phyloP scores from a whole-genome alignment of 495 filamentous ascomycete species.

The Chaetomium tenue region DNA sequence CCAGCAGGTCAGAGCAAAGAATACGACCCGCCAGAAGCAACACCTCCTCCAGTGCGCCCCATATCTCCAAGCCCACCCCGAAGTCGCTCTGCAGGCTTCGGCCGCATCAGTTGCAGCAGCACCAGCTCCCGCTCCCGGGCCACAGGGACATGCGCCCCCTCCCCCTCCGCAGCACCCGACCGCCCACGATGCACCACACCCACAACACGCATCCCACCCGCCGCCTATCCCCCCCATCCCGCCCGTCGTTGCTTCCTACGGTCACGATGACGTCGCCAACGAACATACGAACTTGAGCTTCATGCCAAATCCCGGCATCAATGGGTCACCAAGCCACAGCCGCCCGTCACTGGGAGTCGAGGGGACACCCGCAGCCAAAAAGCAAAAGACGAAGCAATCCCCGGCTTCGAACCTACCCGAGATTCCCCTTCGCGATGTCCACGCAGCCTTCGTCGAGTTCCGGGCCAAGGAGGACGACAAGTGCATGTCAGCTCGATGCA shows the following conservation, averaged over 20 bases:
- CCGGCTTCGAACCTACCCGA: slow-evolving; percentile 25
- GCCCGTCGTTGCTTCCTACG: not conserved
- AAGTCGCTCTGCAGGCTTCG: slow-evolving; percentile 25
- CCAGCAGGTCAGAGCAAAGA: slow-evolving; percentile 32
- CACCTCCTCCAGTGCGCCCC: slow-evolving; percentile 31
- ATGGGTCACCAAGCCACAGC: slow-evolving; percentile 22
- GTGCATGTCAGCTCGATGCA: slow-evolving; percentile 30
- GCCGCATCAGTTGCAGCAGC: slow-evolving; percentile 7
- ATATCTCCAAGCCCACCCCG: slow-evolving; percentile 35
- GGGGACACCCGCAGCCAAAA: slow-evolving; percentile 31
- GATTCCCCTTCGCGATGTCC: slow-evolving; percentile 32
- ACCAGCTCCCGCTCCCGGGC: not conserved
- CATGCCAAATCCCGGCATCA: slow-evolving; percentile 35
- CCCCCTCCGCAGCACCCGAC: not conserved
- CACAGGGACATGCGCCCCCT: not conserved
- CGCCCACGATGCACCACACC: slow-evolving; percentile 9
- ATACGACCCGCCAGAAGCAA: slow-evolving; percentile 37
- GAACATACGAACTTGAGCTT: slow-evolving; percentile 29
- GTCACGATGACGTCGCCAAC: slow-evolving; percentile 5
- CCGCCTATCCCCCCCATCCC: not conserved
- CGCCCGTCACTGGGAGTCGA: slow-evolving; percentile 26
- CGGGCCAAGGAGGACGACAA: slow-evolving; percentile 35
- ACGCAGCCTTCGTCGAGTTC: slow-evolving; percentile 37
- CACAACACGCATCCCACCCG: not conserved
- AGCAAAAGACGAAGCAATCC: slow-evolving; percentile 27